Percentiles rank a stretch among this genome's conserved stretches.
phyloP scores from a whole-genome alignment of 495 filamentous ascomycete genomes.

The Aspergillus coremiiformis region DNA sequence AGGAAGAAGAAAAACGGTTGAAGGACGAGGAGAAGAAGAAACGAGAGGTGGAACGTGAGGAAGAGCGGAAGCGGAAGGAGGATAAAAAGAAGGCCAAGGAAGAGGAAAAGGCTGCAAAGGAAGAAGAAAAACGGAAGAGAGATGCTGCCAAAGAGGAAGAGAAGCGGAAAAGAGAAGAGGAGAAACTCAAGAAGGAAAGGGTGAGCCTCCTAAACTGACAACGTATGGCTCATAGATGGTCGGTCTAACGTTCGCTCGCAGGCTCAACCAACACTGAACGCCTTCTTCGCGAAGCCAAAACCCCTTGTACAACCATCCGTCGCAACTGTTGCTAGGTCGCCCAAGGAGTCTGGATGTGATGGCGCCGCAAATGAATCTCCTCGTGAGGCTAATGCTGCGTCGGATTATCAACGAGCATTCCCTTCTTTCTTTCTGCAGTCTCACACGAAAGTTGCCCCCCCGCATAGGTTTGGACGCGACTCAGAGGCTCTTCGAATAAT shows the following conservation, averaged over 20 bases:
- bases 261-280: conserved; percentile 52
- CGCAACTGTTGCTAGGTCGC: conserved; percentile 17
- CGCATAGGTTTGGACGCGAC: conserved; percentile 48
- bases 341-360: conserved; percentile 16
- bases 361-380: conserved; percentile 9
- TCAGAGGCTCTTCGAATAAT: conserved; percentile 42
- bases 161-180: conserved; percentile 52
- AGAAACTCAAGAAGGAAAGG: conserved; percentile 59
- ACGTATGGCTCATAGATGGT: background rate
- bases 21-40: conserved; percentile 38
- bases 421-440: conserved; percentile 69
- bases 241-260: conserved; percentile 15
- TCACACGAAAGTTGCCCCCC: conserved; percentile 54
- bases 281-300: conserved; percentile 52
- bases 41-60: conserved; percentile 29
- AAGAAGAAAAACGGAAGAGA: conserved; percentile 27
- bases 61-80: conserved; percentile 18
- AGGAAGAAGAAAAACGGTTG: conserved; percentile 40
- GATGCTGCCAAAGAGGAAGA: conserved; percentile 49
- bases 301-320: conserved; percentile 18
- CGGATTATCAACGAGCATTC: conserved; percentile 66
- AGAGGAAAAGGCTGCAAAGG: conserved; percentile 48
- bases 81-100: conserved; percentile 54
- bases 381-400: conserved; percentile 20
- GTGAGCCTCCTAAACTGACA: conserved; percentile 29